Evolutionary conservation across 1,284 basidiomycete genomes (phyloP), one percentile per base, ranked within the genome.

Genomic region (Apiotrichum gamsii): DNA sequence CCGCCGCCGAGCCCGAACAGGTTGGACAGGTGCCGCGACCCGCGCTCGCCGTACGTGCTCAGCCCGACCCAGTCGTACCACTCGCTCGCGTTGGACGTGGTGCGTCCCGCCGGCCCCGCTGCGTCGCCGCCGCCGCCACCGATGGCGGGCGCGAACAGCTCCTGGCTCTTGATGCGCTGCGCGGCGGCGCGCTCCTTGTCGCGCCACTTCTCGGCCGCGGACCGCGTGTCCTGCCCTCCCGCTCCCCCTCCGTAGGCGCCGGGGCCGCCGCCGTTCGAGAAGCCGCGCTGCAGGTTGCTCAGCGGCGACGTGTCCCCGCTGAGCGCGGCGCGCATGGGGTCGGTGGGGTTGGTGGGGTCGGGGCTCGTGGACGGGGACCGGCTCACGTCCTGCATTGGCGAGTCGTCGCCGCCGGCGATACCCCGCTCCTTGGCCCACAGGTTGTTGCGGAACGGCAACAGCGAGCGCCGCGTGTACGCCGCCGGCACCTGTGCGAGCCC

Each of bases 1-100:
- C 11, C 25, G 25, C 8, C 11, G 25, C 25, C 25, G 8, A 28
- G 25, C 8, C 25, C 25, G 11, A 28, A 28, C 25, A 28, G 6
- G 25, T 28, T 28, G 25, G 25, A 28, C 25, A 28, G 25, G 25
- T 28, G 25, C 8, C 25, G 25, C 25, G 25, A 28, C 25, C 25
- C 25, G 25, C 25, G 25, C 25, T 28, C 25, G 25, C 25, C 25
- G 25, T 28, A 28, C 25, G 25, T 28, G 25, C 25, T 28, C 25
- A 51, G 38, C 18, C 50, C 50, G 24, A 51, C 43, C 37, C 45
- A 40, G 33, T 51, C 25, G 42, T 46, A 51, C 50, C 50, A 51
- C 24, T 30, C 38, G 24, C 20, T 14, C 19, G 37, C 13, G 18
- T 29, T 35, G 24, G 15, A 14, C 14, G 31, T 35, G 15, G 8